phyloP scores from a whole-genome alignment of 2,329 filamentous ascomycete species.

The Beauveria brongniartii region DNA sequence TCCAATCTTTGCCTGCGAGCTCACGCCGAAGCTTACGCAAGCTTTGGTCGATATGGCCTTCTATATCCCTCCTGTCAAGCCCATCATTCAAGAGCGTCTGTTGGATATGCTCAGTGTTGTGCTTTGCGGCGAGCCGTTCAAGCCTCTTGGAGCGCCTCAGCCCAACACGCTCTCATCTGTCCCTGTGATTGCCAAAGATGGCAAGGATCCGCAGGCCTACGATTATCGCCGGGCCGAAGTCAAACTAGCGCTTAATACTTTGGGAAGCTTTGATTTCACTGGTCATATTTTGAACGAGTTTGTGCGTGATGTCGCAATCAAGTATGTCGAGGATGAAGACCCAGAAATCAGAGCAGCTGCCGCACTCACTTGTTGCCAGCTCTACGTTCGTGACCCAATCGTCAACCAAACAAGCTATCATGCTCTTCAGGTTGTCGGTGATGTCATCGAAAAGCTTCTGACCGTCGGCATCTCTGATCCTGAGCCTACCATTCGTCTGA shows the following conservation, averaged over 20 bases:
- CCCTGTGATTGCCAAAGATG: slow-evolving; percentile 78
- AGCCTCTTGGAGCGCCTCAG: slow-evolving; percentile 82
- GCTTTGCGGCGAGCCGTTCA: slow-evolving; percentile 84
- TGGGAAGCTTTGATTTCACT: slow-evolving; percentile 96
- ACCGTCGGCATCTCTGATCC: slow-evolving; percentile 92
- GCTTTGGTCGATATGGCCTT: slow-evolving; percentile 98
- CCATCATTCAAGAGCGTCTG: slow-evolving; percentile 85
- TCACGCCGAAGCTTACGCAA: slow-evolving; percentile 89
- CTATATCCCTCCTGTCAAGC: slow-evolving; percentile 91
- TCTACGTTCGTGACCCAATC: slow-evolving; percentile 94
- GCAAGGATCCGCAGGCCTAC: slow-evolving; percentile 73
- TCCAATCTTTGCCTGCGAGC: slow-evolving; percentile 91
- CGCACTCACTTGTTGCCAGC: slow-evolving; percentile 91
- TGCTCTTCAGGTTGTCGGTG: slow-evolving; percentile 91
- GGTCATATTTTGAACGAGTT: slow-evolving; percentile 96
- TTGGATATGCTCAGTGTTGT: slow-evolving; percentile 93
- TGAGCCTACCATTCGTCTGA: slow-evolving; percentile 79
- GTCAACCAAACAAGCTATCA: slow-evolving; percentile 97
- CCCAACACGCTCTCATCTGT: slow-evolving; percentile 71
- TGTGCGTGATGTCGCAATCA: slow-evolving; percentile 93
- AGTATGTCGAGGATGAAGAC: slow-evolving; percentile 95
- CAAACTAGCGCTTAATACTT: slow-evolving; percentile 83
- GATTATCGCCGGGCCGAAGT: slow-evolving; percentile 79
- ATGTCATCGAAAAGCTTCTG: slow-evolving; percentile 93
- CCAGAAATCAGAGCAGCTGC: slow-evolving; percentile 88